Conservation (phyloP, 208 protist genomes). For the Leishmania gerbilli region DNA sequence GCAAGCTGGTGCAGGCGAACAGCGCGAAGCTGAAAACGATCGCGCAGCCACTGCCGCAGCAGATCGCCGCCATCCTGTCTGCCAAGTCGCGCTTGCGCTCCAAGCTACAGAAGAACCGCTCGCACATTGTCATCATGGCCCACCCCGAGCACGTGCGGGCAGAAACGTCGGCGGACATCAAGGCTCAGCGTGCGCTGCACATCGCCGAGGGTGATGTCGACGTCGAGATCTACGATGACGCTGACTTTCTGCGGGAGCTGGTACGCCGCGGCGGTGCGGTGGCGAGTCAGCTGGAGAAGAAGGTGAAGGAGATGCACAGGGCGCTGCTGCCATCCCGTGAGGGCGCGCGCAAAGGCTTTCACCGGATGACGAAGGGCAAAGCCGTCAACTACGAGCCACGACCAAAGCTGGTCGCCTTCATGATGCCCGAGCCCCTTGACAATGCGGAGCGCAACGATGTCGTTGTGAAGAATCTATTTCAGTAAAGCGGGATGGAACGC, state of each 20-base stretch:
- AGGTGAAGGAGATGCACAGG: slow-evolving; percentile 47
- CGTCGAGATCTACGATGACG: slow-evolving; percentile 82
- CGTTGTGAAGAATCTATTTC: slow-evolving; percentile 76
- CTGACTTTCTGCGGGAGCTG: slow-evolving; percentile 79
- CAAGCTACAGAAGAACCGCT: slow-evolving; percentile 77
- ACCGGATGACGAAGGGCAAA: slow-evolving; percentile 83
- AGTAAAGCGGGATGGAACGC: slow-evolving; percentile 29
- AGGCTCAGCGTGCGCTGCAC: slow-evolving; percentile 58
- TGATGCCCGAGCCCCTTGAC: slow-evolving; percentile 61
- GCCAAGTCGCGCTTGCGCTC: slow-evolving; percentile 55
- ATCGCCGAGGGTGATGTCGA: slow-evolving; percentile 83
- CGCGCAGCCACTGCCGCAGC: slow-evolving; percentile 70
- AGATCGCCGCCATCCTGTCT: slow-evolving; percentile 77
- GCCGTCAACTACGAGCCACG: slow-evolving; percentile 77
- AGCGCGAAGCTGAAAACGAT: slow-evolving; percentile 67
- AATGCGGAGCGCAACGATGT: slow-evolving; percentile 68
- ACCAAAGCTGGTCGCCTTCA: slow-evolving; percentile 84
- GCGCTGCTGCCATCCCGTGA: slow-evolving; percentile 34
- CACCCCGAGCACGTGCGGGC: slow-evolving; percentile 70
- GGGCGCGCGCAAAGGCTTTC: slow-evolving; percentile 65
- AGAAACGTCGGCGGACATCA: slow-evolving; percentile 30
- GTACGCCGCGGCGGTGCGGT: slow-evolving; percentile 66
- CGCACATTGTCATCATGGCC: slow-evolving; percentile 66
- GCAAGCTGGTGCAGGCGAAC: slow-evolving; percentile 65
- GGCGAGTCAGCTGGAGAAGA: slow-evolving; percentile 60